Evolutionary conservation across 352 stramenopile species (phyloP), one percentile per base, ranked within the genome.

Genomic region (Globisporangium viniferum): DNA sequence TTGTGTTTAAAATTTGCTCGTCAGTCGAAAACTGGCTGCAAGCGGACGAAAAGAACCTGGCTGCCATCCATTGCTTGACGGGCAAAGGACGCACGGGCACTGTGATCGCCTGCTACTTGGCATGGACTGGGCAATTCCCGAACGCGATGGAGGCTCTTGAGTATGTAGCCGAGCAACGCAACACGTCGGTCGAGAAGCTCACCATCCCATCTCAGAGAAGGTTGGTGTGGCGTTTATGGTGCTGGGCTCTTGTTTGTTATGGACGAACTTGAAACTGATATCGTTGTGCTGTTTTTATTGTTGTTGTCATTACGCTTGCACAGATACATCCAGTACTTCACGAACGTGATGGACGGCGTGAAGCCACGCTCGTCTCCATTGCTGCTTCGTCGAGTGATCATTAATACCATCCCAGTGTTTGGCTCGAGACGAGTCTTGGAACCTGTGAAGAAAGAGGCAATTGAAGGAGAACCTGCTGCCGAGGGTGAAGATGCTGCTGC

Each of bases 21-120:
- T 98, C 89, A 27, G 98, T 99, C 70, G 97, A 99, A 82, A 98
- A 84, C 66, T 99, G 97, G 97, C 83, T 99, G 36, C 89, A 95
- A 54, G 96, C 97, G 0, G 96, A 99, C 68, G 79, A 93, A 20
- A 88, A 93, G 69, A 99, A 99, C 79, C 82, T 99, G 5, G 97
- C 94, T 0, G 95, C 97, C 0, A 81, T 99, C 15, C 97, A 99
- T 76, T 99, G 97, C 76, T 74, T 99, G 31, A 99, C 96, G 7
- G 97, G 97, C 41, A 97, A 98, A 70, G 97, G 97, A 0, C 81
- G 97, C 29, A 99, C 96, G 5, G 90, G 84, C 27, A 98, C 94
- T 0, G 95, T 99, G 12, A 81, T 99, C 15, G 95, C 97, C 0
- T 98, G 95, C 64, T 98, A 98, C 70, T 84, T 99, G 68, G 96